Base-by-base conservation (phyloP, 495 filamentous ascomycete species). In the Penicillium steckii region DNA sequence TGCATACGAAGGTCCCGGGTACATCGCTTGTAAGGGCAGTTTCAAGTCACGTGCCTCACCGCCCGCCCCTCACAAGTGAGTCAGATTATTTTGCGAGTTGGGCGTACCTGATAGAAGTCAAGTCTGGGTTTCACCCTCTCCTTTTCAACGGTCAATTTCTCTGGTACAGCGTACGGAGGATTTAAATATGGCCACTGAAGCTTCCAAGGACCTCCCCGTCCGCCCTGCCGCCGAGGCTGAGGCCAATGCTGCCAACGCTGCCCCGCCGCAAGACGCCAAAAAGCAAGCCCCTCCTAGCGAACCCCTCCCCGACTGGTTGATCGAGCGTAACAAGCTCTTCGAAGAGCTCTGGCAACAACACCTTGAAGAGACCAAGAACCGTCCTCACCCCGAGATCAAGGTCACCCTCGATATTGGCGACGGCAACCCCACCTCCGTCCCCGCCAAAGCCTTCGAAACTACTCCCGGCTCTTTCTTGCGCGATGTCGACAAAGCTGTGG, bases 271-370 rank as follows among this genome's bases (percentile, higher is more conserved):
- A 9, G 52, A 58, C 52, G 53, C 53, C 41, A 67, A 67, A 37
- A 66, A 73, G 30, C 40, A 58, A 54, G 59, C 61, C 38, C 48
- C 58, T 54, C 55, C 57, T 43, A 32, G 56, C 52, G 64, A 79
- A 32, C 81, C 83, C n/a, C 76, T 85, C 24, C 87, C 93, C 18
- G 79, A 84, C n/a, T 95, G 88, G 69, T 79, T 97, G 55, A 72
- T 89, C 57, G 80, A 92, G 60, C 86, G 94, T 25, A 87, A 97
- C 62, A 75, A 84, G 23, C 71, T 98, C 6, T 98, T 97, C 72
- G 86, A 97, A 55, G 82, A 85, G 59, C 72, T 97, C 22, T 96
- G 91, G 80, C 84, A 87, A 53, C 78, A 89, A 67, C 82, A 88
- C 61, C 84, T 95, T 46, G 84, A 85, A 15, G 87, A 94, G 43